Percentiles rank a stretch among this genome's conserved stretches.
Conservation (phyloP, 2,329 filamentous ascomycete genomes). For the Botrytis fragariae region DNA sequence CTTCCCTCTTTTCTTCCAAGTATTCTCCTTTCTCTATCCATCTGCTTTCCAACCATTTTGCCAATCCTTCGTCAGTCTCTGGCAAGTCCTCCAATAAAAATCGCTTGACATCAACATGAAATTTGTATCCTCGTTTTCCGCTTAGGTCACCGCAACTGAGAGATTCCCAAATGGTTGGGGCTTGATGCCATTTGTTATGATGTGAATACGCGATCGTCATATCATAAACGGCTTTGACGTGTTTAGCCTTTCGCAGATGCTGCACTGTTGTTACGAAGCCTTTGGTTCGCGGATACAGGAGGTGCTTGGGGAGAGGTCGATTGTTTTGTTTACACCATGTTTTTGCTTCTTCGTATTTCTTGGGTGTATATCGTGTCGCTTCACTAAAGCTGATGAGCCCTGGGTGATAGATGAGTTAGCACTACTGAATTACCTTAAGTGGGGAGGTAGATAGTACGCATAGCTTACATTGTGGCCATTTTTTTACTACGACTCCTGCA, state of each 20-base stretch:
- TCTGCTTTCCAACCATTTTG: conserved; percentile 51
- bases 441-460: conserved; percentile 22
- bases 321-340: conserved; percentile 52
- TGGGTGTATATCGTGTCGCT: conserved; percentile 56
- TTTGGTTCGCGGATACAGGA: conserved; percentile 59
- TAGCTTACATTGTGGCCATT: conserved; percentile 56
- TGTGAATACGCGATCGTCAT: conserved; percentile 54
- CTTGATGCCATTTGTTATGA: conserved; percentile 44
- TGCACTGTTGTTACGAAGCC: conserved; percentile 60
- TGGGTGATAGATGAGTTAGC: conserved; percentile 34
- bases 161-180: conserved; percentile 54
- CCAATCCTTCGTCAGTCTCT: conserved; percentile 47
- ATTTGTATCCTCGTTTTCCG: conserved; percentile 44
- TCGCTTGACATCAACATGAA: conserved; percentile 50
- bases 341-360: conserved; percentile 51
- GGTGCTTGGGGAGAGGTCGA: conserved; percentile 53
- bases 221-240: conserved; percentile 55
- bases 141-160: conserved; percentile 45
- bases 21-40: conserved; percentile 55
- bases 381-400: conserved; percentile 66
- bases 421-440: conserved; percentile 7
- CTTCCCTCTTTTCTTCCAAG: conserved; percentile 46
- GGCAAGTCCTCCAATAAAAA: conserved; percentile 51
- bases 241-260: conserved; percentile 50
- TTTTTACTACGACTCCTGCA: conserved; percentile 48